Percentiles rank a stretch among this genome's conserved stretches.
phyloP scores from a whole-genome alignment of 176 grass and related monocot species.

The Rhynchospora pubera region DNA sequence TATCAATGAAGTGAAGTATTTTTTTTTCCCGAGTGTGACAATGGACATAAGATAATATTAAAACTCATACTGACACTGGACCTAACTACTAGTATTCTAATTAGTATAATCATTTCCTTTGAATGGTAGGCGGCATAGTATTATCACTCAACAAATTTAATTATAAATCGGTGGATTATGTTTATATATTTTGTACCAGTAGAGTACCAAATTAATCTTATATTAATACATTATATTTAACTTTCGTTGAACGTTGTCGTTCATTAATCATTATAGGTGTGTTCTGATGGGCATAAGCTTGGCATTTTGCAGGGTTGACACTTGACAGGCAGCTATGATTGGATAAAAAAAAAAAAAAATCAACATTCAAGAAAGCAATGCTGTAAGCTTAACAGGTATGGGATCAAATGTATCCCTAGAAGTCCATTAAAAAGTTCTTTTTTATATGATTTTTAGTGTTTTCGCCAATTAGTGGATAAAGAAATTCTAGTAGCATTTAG shows the following conservation, averaged over 20 bases:
- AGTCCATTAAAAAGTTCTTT: background rate
- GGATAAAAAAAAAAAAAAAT: background rate
- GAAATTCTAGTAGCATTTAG: background rate
- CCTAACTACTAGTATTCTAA: background rate
- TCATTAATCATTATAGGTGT: background rate
- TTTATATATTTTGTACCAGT: background rate
- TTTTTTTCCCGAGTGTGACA: background rate
- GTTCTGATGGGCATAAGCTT: background rate
- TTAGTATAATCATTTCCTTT: background rate
- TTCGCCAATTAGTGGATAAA: background rate
- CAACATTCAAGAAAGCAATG: background rate
- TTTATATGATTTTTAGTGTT: background rate
- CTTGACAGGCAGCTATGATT: no score
- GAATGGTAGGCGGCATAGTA: background rate
- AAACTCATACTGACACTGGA: background rate
- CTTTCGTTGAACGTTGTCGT: slow-evolving; percentile 3
- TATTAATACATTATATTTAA: background rate
- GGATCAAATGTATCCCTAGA: background rate
- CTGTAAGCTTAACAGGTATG: background rate
- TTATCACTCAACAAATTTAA: background rate
- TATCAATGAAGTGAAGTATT: background rate
- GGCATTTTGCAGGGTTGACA: background rate
- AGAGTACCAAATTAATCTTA: background rate
- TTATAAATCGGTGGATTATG: background rate
- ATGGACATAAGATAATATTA: background rate